Evolutionary conservation across 1,139 yeast genomes (phyloP).

Genomic region (Pichia sp.): DNA sequence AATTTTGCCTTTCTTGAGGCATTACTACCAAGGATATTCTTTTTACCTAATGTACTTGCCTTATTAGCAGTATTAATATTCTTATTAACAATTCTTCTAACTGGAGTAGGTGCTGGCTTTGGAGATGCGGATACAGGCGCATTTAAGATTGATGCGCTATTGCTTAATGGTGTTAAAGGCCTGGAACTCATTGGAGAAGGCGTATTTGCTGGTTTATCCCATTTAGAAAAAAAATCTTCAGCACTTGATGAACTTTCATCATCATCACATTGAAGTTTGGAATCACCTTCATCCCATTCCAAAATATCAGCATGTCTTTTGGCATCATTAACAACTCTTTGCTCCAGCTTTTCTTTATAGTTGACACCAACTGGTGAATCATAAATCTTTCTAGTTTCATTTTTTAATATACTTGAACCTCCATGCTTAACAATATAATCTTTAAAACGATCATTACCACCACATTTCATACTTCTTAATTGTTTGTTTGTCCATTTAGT

Average conservation of each 20-base stretch:
- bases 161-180: slow-evolving; percentile 37
- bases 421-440: slow-evolving; percentile 82
- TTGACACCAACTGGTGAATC: slow-evolving; percentile 70
- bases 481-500: slow-evolving; percentile 84
- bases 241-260: slow-evolving; percentile 38
- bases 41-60: slow-evolving; percentile 29
- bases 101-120: slow-evolving; percentile 21
- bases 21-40: slow-evolving; percentile 27
- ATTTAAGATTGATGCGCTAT: slow-evolving; percentile 23
- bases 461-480: slow-evolving; percentile 82
- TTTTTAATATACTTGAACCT: slow-evolving; percentile 60
- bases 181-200: slow-evolving; percentile 48
- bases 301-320: slow-evolving; percentile 61
- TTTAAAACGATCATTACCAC: slow-evolving; percentile 83
- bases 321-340: slow-evolving; percentile 62
- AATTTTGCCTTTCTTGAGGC: slow-evolving; percentile 46
- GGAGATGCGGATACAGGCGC: slow-evolving; percentile 21
- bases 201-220: slow-evolving; percentile 76
- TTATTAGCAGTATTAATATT: slow-evolving; percentile 16
- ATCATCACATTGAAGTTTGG: slow-evolving; percentile 36
- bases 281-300: slow-evolving; percentile 39
- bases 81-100: slow-evolving; percentile 25
- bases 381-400: slow-evolving; percentile 73
- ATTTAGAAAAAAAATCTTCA: slow-evolving; percentile 86
- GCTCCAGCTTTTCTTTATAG: slow-evolving; percentile 73